These are phyloP conservation scores for Mycena vitilis DNA, from an alignment of 768 basidiomycete genomes.

Conservation along the genomic window DNA sequence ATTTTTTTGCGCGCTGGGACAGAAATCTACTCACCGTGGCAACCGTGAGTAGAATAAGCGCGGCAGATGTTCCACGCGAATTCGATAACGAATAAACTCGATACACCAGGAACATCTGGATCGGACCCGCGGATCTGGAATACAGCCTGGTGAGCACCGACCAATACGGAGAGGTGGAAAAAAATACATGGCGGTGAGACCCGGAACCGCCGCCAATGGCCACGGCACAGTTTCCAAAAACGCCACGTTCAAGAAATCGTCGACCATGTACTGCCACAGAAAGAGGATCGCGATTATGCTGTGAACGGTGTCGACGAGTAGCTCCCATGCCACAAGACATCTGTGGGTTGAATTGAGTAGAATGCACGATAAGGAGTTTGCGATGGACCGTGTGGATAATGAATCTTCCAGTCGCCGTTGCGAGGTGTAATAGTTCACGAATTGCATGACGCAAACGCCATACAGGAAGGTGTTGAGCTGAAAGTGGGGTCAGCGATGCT, in stretches of 20 bases:
- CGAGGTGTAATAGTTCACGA: conserved; percentile 20
- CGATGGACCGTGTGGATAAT: neutral
- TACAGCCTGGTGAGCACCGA: no score
- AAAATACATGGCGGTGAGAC: conserved; percentile 24
- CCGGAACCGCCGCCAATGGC: conserved; percentile 32
- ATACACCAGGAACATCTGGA: conserved; percentile 17
- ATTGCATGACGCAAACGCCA: conserved; percentile 28
- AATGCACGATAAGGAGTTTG: neutral
- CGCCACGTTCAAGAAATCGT: conserved; percentile 32
- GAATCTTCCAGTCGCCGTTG: conserved; percentile 12
- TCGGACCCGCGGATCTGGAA: conserved; percentile 24
- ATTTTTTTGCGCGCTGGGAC: no score
- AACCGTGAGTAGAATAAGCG: conserved; percentile 9
- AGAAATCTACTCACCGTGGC: neutral
- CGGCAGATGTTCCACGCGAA: conserved; percentile 4
- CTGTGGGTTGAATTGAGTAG: conserved; percentile 12
- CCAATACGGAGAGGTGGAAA: neutral
- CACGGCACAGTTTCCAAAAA: conserved; percentile 31
- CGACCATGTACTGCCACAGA: conserved; percentile 35
- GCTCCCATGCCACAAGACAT: conserved; percentile 31
- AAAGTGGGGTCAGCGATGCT: neutral
- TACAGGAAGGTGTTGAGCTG: conserved; percentile 31
- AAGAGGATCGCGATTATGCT: conserved; percentile 29
- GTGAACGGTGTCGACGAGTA: conserved; percentile 33
- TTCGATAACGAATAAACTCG: conserved; percentile 19